phyloP scores from a whole-genome alignment of 768 basidiomycete species.

The Mycena olivaceomarginata region DNA sequence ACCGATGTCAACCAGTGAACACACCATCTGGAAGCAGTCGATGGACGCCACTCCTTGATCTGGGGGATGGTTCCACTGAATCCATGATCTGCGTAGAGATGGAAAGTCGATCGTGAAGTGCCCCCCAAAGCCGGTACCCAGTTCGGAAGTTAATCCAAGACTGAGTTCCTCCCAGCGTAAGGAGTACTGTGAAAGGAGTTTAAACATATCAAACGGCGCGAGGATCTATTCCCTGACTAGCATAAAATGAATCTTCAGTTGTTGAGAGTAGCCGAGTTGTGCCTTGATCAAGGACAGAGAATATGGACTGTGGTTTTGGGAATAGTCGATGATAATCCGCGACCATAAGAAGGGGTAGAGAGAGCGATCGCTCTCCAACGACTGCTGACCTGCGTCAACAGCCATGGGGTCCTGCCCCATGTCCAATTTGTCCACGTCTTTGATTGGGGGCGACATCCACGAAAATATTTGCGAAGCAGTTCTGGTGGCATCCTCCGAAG shows the following conservation, averaged over 20 bases:
- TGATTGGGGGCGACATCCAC: neutral
- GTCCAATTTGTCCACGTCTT: too few species aligned
- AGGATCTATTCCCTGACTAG: too few species aligned
- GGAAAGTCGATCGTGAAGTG: neutral
- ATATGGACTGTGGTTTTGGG: neutral
- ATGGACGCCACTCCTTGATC: too few species aligned
- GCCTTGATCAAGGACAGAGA: neutral
- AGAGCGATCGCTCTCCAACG: neutral
- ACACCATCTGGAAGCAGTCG: too few species aligned
- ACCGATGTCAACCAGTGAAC: too few species aligned
- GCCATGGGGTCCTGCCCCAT: neutral
- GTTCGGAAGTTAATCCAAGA: neutral
- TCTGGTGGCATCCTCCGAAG: too few species aligned
- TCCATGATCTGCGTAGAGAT: neutral
- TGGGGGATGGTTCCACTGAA: neutral
- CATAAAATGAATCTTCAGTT: neutral
- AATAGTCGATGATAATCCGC: neutral
- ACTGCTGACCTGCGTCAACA: neutral
- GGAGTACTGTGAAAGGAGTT: too few species aligned
- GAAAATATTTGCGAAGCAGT: neutral
- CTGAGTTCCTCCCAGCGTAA: too few species aligned
- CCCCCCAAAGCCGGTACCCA: neutral
- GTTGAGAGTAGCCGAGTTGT: neutral
- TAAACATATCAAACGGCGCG: too few species aligned
- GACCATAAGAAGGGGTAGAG: slow-evolving; percentile 2